Evolutionary conservation across 75 land plant species (phyloP).

Genomic region (Pinus tabuliformis): DNA sequence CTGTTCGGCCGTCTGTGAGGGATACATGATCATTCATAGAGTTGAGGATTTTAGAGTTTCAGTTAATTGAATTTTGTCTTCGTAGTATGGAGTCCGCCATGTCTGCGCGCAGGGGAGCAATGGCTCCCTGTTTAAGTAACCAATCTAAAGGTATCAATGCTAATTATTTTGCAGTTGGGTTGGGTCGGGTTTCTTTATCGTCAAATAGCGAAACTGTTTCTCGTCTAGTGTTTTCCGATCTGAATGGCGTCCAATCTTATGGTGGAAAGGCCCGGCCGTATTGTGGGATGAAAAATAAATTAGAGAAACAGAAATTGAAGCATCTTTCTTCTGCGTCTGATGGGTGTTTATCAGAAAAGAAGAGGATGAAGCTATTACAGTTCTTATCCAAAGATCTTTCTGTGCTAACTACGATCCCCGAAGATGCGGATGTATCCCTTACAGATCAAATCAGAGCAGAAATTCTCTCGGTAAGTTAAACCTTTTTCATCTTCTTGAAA

Average conservation of each 20-base stretch:
- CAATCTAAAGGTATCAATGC: no score
- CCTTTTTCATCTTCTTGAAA: background rate
- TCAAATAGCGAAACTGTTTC: background rate
- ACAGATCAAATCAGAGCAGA: background rate
- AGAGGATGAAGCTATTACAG: constrained; percentile 27
- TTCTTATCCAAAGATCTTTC: constrained; percentile 33
- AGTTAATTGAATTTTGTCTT: no score
- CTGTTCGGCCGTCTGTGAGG: background rate
- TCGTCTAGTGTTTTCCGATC: background rate
- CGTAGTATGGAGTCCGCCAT: background rate
- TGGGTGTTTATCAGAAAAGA: constrained; percentile 1
- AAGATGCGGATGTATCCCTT: background rate
- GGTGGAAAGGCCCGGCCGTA: background rate
- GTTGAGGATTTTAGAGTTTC: background rate
- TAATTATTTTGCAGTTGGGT: background rate
- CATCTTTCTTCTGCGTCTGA: background rate
- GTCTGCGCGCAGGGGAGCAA: background rate
- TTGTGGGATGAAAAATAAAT: background rate
- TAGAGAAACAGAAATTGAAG: background rate
- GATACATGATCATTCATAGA: background rate
- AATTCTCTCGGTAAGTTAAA: background rate
- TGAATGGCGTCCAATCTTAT: background rate
- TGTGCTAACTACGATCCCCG: background rate
- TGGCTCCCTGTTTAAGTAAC: background rate
- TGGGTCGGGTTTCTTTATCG: background rate